Base-by-base conservation (phyloP, 2,329 filamentous ascomycete genomes). In the Graphiopsis chlorocephala region DNA sequence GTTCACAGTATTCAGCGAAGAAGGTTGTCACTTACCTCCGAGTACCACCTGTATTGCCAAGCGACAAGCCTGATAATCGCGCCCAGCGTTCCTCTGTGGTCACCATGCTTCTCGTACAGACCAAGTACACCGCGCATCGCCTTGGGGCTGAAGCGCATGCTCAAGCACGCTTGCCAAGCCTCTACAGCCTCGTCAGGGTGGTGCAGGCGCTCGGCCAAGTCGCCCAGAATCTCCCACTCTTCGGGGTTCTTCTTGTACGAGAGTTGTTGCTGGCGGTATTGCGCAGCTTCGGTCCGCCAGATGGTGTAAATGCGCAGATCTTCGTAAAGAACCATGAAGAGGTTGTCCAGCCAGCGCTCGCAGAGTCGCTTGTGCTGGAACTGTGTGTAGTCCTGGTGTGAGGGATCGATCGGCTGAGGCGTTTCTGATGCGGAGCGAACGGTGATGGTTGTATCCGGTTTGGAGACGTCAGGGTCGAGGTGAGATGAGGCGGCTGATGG, bases 1-100 rank as follows among this genome's bases (percentile, higher is more conserved):
- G 29, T 29, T 26, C 10, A 33, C 23, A 35, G 28, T 20, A 17
- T 31, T 6, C 29, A 53, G 26, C 26, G 33, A 28, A 42, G 17
- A 50, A 15, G 50, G 63, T 11, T 7, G 10, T 1, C 25, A 67
- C 80, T 73, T 78, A 89, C 88, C 85, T 99, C 95, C 64, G 93
- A 97, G 81, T 99, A 99, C 95, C 95, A 99, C 71, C 95, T 86
- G 80, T 97, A 99, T 80, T 99, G 95, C 95, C 95, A 99, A 14
- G 94, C 95, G 35, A 98, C 92, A 48, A 99, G 82, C 61, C 93
- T 85, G 69, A 99, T 97, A 65, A 97, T 83, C n/a, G 91, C 89
- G 29, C 88, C 90, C 7, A 98, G 85, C 64, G 89, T 92, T 66
- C 93, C 90, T 67, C 92, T 84, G 3, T 91, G 93, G 78, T 91